These are phyloP conservation scores for Fusarium praegraminearum DNA, from an alignment of 2,329 filamentous ascomycete genomes.

Conservation along the genomic window DNA sequence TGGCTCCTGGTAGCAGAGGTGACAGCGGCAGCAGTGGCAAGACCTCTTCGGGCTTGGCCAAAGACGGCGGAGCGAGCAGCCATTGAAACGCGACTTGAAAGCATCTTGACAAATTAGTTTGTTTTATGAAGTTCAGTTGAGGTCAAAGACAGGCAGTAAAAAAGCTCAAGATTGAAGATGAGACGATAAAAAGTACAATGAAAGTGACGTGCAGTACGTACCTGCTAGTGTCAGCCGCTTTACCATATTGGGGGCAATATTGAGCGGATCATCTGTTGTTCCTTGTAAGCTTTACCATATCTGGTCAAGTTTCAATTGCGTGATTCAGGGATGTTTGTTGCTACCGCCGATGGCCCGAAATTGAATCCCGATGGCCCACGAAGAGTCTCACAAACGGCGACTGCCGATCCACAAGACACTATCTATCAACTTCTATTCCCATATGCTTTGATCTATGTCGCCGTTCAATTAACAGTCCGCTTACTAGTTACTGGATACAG, in stretches of 20 bases:
- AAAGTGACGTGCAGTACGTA: conserved; percentile 33
- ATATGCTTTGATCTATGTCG: background rate
- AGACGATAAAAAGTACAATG: conserved; percentile 29
- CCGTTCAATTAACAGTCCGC: background rate
- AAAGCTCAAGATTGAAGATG: conserved; percentile 17
- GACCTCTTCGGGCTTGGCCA: conserved; percentile 9
- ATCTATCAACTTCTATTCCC: fast-evolving
- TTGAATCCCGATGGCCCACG: conserved; percentile 14
- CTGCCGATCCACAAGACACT: background rate
- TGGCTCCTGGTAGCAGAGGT: conserved; percentile 56
- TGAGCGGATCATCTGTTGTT: conserved; percentile 9
- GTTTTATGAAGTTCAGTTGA: conserved; percentile 1
- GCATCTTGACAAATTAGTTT: conserved; percentile 33
- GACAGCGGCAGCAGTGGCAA: conserved; percentile 32
- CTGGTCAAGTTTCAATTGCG: conserved; percentile 26
- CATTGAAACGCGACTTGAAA: conserved; percentile 34
- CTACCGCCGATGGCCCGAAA: conserved; percentile 31
- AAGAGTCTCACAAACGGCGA: conserved; percentile 10
- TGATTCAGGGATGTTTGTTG: conserved; percentile 32
- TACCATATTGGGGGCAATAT: background rate
- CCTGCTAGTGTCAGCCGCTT: background rate
- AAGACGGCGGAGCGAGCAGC: conserved; percentile 28
- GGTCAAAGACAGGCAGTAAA: conserved; percentile 10
- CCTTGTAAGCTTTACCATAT: background rate
- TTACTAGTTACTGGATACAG: too few species aligned